Evolutionary conservation across 371 early-diverging fungal genomes (phyloP).

Genomic region (Apophysomyces ossiformis): DNA sequence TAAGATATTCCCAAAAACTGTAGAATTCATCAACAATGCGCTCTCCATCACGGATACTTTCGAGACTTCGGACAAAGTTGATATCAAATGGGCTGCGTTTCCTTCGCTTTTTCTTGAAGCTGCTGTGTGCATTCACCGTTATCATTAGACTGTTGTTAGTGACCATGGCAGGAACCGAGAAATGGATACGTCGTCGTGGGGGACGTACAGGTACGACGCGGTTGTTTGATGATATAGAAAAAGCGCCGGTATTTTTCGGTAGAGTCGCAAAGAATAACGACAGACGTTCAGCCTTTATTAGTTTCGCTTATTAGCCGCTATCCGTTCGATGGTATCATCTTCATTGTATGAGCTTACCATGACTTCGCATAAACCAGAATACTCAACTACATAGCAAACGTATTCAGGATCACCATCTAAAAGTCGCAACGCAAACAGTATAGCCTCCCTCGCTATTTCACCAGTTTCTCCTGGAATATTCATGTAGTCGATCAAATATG

Average conservation of each 20-base stretch:
- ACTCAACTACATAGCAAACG: slow-evolving; percentile 56
- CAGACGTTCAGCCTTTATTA: slow-evolving; percentile 46
- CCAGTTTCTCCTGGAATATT: slow-evolving; percentile 60
- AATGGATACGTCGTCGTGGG: slow-evolving; percentile 42
- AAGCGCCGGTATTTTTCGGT: slow-evolving; percentile 51
- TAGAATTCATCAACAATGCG: slow-evolving; percentile 50
- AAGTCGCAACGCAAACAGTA: slow-evolving; percentile 49
- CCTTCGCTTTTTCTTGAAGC: slow-evolving; percentile 52
- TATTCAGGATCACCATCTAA: slow-evolving; percentile 58
- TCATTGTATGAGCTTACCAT: slow-evolving; percentile 33
- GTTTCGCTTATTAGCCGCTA: too few species aligned
- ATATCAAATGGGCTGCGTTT: slow-evolving; percentile 53
- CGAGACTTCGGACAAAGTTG: slow-evolving; percentile 44
- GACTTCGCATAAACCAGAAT: slow-evolving; percentile 54
- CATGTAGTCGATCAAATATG: slow-evolving; percentile 52
- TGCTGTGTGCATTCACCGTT: slow-evolving; percentile 51
- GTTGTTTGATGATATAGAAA: slow-evolving; percentile 44
- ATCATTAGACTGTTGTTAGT: slow-evolving; percentile 53
- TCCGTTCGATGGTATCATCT: too few species aligned
- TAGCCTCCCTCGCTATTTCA: slow-evolving; percentile 56
- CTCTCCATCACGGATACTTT: slow-evolving; percentile 38
- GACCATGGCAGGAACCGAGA: slow-evolving; percentile 52
- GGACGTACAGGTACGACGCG: slow-evolving; percentile 44
- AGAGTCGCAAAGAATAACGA: slow-evolving; percentile 45
- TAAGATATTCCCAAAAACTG: slow-evolving; percentile 56